Base-by-base conservation (phyloP, 805 yeast species). In the Kodamaea hsintzibuensis region DNA sequence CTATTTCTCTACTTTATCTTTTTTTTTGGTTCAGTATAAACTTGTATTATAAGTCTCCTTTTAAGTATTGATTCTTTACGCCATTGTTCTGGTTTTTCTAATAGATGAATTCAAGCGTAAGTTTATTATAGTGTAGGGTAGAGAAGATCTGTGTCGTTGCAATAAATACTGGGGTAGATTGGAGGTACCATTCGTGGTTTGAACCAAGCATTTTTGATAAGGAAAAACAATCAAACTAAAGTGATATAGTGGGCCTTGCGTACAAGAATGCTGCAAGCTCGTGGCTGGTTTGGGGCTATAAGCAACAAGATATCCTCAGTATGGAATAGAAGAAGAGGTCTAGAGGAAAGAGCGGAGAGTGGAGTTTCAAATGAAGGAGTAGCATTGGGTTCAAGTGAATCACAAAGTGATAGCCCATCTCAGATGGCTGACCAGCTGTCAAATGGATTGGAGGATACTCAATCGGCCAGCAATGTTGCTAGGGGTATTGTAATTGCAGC, bases 11-110 rank as follows among this genome's bases (percentile, higher is more conserved):
- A 22, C 25, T 6, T 22, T 22, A 4, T 22, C 6, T 22, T 22
- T 22, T 9, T 16, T 13, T 25, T 25, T 19, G 47, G 47, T 44
- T 44, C 47, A 44, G 47, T 44, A 18, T 44, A 44, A 19, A 44
- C 47, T 44, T 44, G 47, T 44, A 44, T 44, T 44, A 44, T 44
- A 44, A 19, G 47, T 44, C 47, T 40, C 44, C 44, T 13, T 40
- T 40, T 39, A 7, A 40, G 44, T 17, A 40, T 40, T 40, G 17
- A 19, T 30, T 44, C 46, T 43, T 25, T 25, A 25, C 37, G 33
- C 18, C 37, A 22, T 22, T 22, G 25, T 44, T 44, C 19, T 12
- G 47, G 46, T 42, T 16, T 39, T 39, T 42, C 25, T 42, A 42
- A 42, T 42, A 42, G 46, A 42, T 42, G 19, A 19, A 42, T 37